Evolutionary conservation across 768 basidiomycete genomes (phyloP).

Genomic region (Termitomyces sp.): DNA sequence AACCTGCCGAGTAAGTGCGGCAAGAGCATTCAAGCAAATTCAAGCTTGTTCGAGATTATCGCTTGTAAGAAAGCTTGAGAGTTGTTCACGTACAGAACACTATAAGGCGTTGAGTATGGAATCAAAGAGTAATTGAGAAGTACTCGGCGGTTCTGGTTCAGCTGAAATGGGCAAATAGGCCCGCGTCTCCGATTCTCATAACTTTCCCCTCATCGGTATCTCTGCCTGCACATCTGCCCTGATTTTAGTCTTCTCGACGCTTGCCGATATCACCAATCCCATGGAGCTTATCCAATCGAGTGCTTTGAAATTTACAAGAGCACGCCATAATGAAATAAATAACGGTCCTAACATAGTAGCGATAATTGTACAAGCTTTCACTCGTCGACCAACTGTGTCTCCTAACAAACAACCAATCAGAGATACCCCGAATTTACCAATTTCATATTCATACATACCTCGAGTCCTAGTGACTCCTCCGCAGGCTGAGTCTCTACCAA

Average conservation of each 20-base stretch:
- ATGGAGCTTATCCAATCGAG: conserved; percentile 28
- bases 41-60: too few relatives aligned
- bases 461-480: background rate
- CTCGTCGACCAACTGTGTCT: background rate
- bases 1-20: too few relatives aligned
- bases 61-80: too few relatives aligned
- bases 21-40: too few relatives aligned
- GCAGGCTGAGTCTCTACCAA: background rate
- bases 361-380: background rate
- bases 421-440: background rate
- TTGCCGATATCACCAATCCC: conserved; percentile 29
- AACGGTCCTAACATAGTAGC: background rate
- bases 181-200: too few relatives aligned
- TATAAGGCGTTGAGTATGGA: too few relatives aligned
- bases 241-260: conserved; percentile 27
- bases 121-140: too few relatives aligned
- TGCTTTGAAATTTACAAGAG: background rate
- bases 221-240: conserved; percentile 29
- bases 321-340: background rate
- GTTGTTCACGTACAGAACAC: too few relatives aligned
- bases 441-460: background rate
- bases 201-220: conserved; percentile 26
- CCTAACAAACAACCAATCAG: background rate
- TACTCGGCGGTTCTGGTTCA: too few relatives aligned
- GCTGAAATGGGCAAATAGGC: too few relatives aligned